Base-by-base conservation (phyloP, 2,329 filamentous ascomycete species). In the Curvularia hawaiiensis region DNA sequence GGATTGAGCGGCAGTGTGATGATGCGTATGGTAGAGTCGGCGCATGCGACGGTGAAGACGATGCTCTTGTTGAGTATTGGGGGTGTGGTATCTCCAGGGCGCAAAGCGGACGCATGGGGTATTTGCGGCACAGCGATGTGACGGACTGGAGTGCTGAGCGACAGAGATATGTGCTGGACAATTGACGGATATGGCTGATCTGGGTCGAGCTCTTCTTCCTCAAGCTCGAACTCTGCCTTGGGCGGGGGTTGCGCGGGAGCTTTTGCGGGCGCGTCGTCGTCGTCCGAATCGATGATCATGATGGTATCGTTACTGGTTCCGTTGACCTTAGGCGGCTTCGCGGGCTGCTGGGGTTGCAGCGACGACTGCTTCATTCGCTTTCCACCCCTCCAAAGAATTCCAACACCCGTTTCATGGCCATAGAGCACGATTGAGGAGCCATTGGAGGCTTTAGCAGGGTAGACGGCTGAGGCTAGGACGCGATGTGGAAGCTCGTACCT, bases 401-500 rank as follows among this genome's bases (percentile, higher is more conserved):
- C 81, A 22, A 89, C 64, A 5, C 86, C 87, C 41, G 78, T 79
- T 41, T 84, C 82, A 62, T 87, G 82, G 46, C 83, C 86, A 64
- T 86, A 87, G 12, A 88, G 67, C 44, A 88, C 78, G 57, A 89
- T 78, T 3, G 83, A 84, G 3, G 86, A 88, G 69, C 85, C 85
- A 72, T 88, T 88, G 22, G 84, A 82, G 20, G 85, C 79, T 60
- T 79, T 78, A 38, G 84, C 71, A 6, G 86, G 86, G 67, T 88
- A 88, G 62, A 83, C 77, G 69, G 81, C 80, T 12, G 85, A 80
- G 54, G 78, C 77, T 74, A 84, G 81, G 57, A 85, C 78, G 65
- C 85, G 83, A 68, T 85, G 82, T 14, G 84, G 80, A 33, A 88
- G 79, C 64, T 86, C 80, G 68, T 88, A 88, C 73, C 86, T 88